Conservation (phyloP, 148 eudicot species). For the Chenopodium suecicum region DNA sequence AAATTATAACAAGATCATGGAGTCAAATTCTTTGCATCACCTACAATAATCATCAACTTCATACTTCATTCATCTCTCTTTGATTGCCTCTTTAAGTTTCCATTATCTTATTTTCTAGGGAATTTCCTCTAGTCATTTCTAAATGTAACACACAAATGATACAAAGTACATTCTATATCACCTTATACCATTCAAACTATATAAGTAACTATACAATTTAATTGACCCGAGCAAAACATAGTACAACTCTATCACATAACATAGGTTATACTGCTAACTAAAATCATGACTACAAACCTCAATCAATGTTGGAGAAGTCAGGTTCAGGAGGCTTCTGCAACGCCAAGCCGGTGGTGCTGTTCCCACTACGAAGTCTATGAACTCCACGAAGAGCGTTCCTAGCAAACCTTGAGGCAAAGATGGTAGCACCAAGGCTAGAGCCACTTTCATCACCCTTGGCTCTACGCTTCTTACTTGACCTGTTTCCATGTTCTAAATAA, state of each 20-base stretch:
- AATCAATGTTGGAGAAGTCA: conserved; percentile 54
- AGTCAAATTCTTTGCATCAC: background rate
- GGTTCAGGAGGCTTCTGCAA: conserved; percentile 93
- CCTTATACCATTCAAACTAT: background rate
- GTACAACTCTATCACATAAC: background rate
- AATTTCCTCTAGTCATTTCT: background rate
- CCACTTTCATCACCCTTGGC: conserved; percentile 29
- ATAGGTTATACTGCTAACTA: background rate
- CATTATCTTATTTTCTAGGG: background rate
- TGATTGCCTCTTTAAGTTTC: background rate
- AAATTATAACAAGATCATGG: background rate
- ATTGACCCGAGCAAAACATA: background rate
- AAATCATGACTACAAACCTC: conserved; percentile 9
- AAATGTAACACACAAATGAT: background rate
- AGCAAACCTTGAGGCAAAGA: conserved; percentile 74
- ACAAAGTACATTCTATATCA: background rate
- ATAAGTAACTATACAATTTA: background rate
- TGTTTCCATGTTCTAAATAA: conserved; percentile 20
- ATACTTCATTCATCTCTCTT: background rate
- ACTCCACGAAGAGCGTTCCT: conserved; percentile 84
- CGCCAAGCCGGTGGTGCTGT: conserved; percentile 48
- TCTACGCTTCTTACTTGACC: conserved; percentile 17
- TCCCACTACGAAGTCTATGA: conserved; percentile 57
- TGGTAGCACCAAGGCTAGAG: conserved; percentile 66
- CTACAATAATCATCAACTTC: too few species aligned